Percentiles rank a stretch among this genome's conserved stretches.
Conservation (phyloP, 305 asterid genomes). For the Fraxinus ornus region DNA sequence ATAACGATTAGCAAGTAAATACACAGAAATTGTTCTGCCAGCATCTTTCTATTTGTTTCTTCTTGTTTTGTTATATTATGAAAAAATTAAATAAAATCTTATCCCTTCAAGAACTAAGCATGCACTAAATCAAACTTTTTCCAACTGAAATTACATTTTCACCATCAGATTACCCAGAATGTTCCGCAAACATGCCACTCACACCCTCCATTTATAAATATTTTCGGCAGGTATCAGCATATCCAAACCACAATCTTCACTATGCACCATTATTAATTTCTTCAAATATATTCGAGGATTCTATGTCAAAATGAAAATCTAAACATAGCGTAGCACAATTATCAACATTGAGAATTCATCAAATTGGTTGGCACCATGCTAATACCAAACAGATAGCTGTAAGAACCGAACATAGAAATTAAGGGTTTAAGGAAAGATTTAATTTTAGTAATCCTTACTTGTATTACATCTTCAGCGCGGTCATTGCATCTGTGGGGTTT, state of each 20-base stretch:
- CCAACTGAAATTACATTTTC: not conserved
- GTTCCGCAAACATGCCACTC: not conserved
- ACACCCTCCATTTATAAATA: not conserved
- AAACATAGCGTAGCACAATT: not conserved
- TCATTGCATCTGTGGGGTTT: slow-evolving; percentile 92
- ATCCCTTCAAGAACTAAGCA: not conserved
- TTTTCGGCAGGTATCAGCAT: not conserved
- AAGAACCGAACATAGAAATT: not conserved
- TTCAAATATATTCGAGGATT: not conserved
- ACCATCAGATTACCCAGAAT: not conserved
- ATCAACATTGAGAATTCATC: not conserved
- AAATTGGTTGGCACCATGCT: not conserved
- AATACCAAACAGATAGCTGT: not conserved
- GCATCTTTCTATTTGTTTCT: too few relatives aligned
- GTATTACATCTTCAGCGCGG: slow-evolving; percentile 90
- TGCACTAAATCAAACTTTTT: not conserved
- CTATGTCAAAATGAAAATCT: not conserved
- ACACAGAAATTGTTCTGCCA: too few relatives aligned
- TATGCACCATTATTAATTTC: not conserved
- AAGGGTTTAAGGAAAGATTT: slow-evolving; percentile 4
- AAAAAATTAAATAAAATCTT: not conserved
- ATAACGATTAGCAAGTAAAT: too few relatives aligned
- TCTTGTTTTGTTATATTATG: too few relatives aligned
- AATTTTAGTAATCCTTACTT: slow-evolving; percentile 35
- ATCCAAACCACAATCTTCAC: not conserved